Evolutionary conservation across 192 early-diverging fungal genomes (phyloP), one percentile per base, ranked within the genome.

Genomic region (Entomortierella lignicola): DNA sequence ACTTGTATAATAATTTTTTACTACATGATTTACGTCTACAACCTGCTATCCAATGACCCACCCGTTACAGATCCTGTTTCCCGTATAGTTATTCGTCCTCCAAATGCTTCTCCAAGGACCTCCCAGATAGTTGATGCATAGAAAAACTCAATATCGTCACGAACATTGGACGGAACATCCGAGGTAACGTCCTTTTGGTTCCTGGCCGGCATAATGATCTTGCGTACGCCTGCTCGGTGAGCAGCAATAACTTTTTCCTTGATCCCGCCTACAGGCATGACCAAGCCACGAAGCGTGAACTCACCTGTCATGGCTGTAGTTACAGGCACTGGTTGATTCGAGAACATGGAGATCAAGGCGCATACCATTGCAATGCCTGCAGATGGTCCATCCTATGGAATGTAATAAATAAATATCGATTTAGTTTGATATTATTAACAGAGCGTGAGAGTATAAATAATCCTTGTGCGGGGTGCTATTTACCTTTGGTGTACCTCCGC

Each of bases 201-300:
- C 0, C 88, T 69, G 17, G 82, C 53, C 2, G 94, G 93, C 66
- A 96, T 52, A 34, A 94, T 88, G 44, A 96, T 86, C 56, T 87
- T 87, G 62, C 84, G 82, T 47, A 96, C 88, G n/a, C 91, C 91
- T 27, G 90, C 90, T 8, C 92, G 85, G 69, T 96, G 92, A 1
- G 93, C 93, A 2, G 93, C 91, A 31, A 96, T 85, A 1, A 93
- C 86, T 70, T 96, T 96, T 74, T 96, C 94, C 74, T 94, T 94
- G 62, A 96, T 90, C n/a, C 95, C 95, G 0, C 95, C 95, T 5
- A 96, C 92, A 27, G 92, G 91, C 39, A 94, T 81, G 0, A 96
- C 93, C 52, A 91, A 83, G 3, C 95, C 95, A 15, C 92, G 88
- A 8, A 95, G 82, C 1, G 95, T 94, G 32, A 96, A 87, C 80